phyloP scores from a whole-genome alignment of 805 yeast species.

The Lipomyces kockii region DNA sequence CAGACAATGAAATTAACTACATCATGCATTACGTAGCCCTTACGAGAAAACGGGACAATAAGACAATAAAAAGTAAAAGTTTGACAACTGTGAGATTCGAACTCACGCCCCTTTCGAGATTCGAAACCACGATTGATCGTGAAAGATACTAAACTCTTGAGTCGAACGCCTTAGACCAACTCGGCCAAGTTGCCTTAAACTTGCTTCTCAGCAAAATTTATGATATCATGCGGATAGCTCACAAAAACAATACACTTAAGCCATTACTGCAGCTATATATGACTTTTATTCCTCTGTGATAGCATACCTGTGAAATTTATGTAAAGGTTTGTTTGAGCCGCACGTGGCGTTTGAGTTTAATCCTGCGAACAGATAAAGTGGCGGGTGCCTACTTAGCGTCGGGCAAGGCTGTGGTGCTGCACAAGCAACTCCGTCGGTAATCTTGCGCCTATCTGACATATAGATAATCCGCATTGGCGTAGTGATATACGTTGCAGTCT shows the following conservation, averaged over 20 bases:
- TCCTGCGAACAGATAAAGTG: neutral
- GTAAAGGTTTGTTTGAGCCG: neutral
- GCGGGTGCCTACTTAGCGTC: too few species aligned
- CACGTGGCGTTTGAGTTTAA: neutral
- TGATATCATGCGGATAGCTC: neutral
- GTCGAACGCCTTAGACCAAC: conserved; percentile 39
- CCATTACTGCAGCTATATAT: neutral
- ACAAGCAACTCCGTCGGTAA: neutral
- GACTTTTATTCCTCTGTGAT: neutral
- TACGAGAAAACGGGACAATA: neutral
- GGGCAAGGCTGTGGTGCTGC: neutral
- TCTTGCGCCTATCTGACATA: neutral
- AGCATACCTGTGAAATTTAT: too few species aligned
- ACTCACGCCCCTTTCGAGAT: conserved; percentile 39
- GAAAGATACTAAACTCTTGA: conserved; percentile 33
- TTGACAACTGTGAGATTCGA: conserved; percentile 37
- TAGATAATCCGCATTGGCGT: neutral
- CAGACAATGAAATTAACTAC: too few species aligned
- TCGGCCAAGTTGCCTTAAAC: conserved; percentile 36
- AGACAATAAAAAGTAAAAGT: conserved; percentile 15
- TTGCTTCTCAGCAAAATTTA: neutral
- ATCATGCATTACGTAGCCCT: neutral
- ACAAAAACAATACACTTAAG: neutral
- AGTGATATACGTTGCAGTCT: neutral
- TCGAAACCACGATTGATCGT: conserved; percentile 37